Percentiles rank a stretch among this genome's conserved stretches.
Conservation (phyloP, 164 flowering plant species). For the Saururus chinensis region DNA sequence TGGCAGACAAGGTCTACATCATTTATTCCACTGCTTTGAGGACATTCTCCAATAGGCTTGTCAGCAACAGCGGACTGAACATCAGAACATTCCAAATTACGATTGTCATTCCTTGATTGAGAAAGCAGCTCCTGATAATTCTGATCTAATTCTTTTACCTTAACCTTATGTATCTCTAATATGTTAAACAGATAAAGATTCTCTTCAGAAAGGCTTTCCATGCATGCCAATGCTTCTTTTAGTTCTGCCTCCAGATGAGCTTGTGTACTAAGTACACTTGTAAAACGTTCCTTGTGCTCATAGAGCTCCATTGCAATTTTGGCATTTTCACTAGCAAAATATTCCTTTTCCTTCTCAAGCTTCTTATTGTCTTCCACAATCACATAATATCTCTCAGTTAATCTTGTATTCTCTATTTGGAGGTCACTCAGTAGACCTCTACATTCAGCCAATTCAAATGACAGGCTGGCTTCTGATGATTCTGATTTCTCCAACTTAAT, state of each 20-base stretch:
- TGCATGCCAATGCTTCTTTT: slow-evolving; percentile 26
- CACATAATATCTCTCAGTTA: slow-evolving; percentile 22
- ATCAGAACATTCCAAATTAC: slow-evolving; percentile 15
- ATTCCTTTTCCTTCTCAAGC: slow-evolving; percentile 36
- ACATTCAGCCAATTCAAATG: slow-evolving; percentile 34
- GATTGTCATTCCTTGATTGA: slow-evolving; percentile 12
- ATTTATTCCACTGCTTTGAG: slow-evolving; percentile 1
- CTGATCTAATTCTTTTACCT: slow-evolving; percentile 26
- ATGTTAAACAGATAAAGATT: slow-evolving; percentile 34
- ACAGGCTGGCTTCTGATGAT: slow-evolving; percentile 25
- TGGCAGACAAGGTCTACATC: slow-evolving; percentile 9
- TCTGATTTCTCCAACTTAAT: slow-evolving; percentile 34
- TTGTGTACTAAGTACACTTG: slow-evolving; percentile 19
- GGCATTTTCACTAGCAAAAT: slow-evolving; percentile 25
- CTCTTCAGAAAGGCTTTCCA: slow-evolving; percentile 47
- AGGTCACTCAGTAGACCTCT: slow-evolving; percentile 21
- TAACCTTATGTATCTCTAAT: slow-evolving; percentile 30
- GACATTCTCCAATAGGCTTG: slow-evolving; percentile 11
- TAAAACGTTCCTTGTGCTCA: slow-evolving; percentile 26
- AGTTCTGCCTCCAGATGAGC: slow-evolving; percentile 33
- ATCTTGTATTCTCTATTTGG: slow-evolving; percentile 33
- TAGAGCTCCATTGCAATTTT: slow-evolving; percentile 39
- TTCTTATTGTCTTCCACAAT: slow-evolving; percentile 31
- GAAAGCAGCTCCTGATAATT: slow-evolving; percentile 9
- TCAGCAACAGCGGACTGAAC: slow-evolving; percentile 3